A percentile compares a stretch with the other conserved stretches of the same genome.
Evolutionary conservation across 2,329 filamentous ascomycete species (phyloP).

Genomic region (Stenocarpella maydis): DNA sequence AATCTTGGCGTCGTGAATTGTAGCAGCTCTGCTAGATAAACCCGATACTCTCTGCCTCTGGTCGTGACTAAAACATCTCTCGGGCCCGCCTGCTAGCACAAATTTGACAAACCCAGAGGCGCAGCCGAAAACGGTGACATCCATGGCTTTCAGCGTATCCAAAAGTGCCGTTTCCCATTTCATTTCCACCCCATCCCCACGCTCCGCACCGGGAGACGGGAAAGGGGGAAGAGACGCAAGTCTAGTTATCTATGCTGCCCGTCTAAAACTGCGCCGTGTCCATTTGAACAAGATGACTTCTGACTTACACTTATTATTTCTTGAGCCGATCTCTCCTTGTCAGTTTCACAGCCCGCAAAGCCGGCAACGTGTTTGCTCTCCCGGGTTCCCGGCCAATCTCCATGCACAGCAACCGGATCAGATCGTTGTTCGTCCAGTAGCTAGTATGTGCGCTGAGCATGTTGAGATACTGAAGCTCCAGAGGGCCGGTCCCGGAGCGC

Average conservation of each 20-base stretch:
- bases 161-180: background rate
- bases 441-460: constrained; percentile 96
- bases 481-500: constrained; percentile 80
- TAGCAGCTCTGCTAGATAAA: background rate
- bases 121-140: background rate
- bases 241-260: too few species aligned
- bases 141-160: too few species aligned
- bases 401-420: constrained; percentile 88
- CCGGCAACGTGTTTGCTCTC: constrained; percentile 63
- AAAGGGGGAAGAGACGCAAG: background rate
- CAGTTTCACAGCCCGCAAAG: constrained; percentile 66
- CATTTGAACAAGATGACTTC: background rate
- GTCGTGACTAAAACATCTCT: background rate
- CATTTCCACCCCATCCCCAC: too few species aligned
- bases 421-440: constrained; percentile 89
- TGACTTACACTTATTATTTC: background rate
- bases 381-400: constrained; percentile 84
- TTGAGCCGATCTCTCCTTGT: constrained; percentile 44
- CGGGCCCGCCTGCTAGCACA: background rate
- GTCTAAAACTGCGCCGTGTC: background rate
- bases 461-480: constrained; percentile 96
- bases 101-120: background rate
- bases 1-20: too few species aligned
- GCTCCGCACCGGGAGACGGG: too few species aligned
- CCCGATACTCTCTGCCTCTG: background rate